Evolutionary conservation across 805 yeast species (phyloP).

Genomic region (Candida ovalis): DNA sequence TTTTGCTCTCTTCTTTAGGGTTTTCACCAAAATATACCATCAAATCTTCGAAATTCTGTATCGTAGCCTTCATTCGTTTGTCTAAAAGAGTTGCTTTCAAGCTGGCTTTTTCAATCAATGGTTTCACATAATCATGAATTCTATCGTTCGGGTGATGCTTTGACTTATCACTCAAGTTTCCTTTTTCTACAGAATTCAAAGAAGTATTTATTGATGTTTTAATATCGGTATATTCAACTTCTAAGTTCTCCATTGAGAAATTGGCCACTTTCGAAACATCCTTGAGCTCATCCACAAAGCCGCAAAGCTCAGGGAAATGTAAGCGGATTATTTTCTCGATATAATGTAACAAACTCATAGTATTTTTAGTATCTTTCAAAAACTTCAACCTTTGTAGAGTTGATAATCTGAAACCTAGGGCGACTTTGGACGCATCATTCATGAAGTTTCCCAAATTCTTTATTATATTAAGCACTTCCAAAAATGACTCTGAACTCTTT

Average conservation of each 20-base stretch:
- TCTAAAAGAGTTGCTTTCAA: constrained; percentile 43
- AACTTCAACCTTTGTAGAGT: constrained; percentile 68
- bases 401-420: constrained; percentile 65
- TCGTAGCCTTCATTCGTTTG: constrained; percentile 48
- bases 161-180: constrained; percentile 59
- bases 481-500: constrained; percentile 48
- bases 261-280: constrained; percentile 53
- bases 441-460: constrained; percentile 74
- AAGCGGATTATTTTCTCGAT: constrained; percentile 65
- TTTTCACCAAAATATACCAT: constrained; percentile 76
- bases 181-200: constrained; percentile 51
- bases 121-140: constrained; percentile 50
- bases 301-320: constrained; percentile 61
- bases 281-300: constrained; percentile 56
- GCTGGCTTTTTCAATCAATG: constrained; percentile 31
- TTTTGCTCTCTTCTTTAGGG: constrained; percentile 45
- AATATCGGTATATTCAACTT: constrained; percentile 55
- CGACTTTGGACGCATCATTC: constrained; percentile 68
- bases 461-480: constrained; percentile 59
- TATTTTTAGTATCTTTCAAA: constrained; percentile 66
- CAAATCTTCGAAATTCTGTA: constrained; percentile 49
- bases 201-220: constrained; percentile 47
- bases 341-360: constrained; percentile 69
- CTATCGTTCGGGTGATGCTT: constrained; percentile 66
- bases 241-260: constrained; percentile 58